Base-by-base conservation (phyloP, 805 yeast species). In the Candida nitratophila region DNA sequence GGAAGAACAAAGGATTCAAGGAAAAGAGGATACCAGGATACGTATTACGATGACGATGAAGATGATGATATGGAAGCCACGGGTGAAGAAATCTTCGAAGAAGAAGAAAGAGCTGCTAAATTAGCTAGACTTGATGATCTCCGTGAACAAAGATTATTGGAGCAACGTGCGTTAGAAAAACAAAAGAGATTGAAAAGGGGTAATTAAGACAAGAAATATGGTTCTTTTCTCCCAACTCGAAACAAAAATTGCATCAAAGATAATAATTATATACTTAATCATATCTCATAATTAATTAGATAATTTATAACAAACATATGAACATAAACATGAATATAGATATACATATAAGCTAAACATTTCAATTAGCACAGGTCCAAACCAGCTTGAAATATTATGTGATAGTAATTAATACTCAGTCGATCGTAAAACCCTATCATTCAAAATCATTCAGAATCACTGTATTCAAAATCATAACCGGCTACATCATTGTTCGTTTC, bases 51-150 rank as follows among this genome's bases (percentile, higher is more conserved):
- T 42, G 79, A 75, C 44, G 76, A 71, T 44, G 73, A 75, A 8
- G 76, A 74, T 29, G 81, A 74, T 46, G 88, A 86, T 55, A 91
- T 93, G 97, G 98, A 91, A 59, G 96, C 96, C 3, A 83, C 93
- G 1, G 97, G 96, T 24, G 81, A 81, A 24, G 97, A 91, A 50
- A 79, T 93, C 21, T 66, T 88, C 36, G 86, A 78, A 45, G 99
- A 91, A 56, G 99, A 91, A 63, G 76, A 69, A 48, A 56, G 75
- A 30, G 83, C 96, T 12, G 69, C 79, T 32, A 72, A 73, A 41
- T 74, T 72, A 44, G 99, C 95, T 0, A 73, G 76, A 51, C 49
- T 72, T 34, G 99, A 93, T 58, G 99, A 91, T 56, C 66, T 71
- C 40, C 66, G 73, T 42, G 97, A 90, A 59, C 77, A 77, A 55